Evolutionary conservation across 305 asterid genomes (phyloP).

Genomic region (Fraxinus paxiana): DNA sequence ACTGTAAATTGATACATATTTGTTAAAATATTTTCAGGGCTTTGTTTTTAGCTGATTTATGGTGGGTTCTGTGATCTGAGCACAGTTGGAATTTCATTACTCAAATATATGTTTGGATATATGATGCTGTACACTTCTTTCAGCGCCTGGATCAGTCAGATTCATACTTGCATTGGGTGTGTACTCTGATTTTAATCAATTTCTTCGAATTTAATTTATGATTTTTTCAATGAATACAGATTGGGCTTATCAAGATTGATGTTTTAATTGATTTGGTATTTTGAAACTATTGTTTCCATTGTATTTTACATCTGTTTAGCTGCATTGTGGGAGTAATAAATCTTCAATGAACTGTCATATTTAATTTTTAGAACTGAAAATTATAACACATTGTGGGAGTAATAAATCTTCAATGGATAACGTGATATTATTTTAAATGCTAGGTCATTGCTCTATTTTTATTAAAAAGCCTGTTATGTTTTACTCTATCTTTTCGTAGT

Average conservation of each 20-base stretch:
- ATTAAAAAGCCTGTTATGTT: neutral
- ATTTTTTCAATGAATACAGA: neutral
- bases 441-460: neutral
- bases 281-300: neutral
- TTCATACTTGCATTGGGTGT: conserved; percentile 50
- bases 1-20: neutral
- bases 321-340: neutral
- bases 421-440: neutral
- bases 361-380: neutral
- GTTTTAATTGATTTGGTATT: neutral
- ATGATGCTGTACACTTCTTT: conserved; percentile 38
- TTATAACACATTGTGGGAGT: neutral
- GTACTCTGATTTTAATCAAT: conserved; percentile 25
- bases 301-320: neutral
- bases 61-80: conserved; percentile 21
- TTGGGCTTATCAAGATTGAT: neutral
- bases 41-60: neutral
- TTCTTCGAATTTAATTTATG: neutral
- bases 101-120: conserved; percentile 25
- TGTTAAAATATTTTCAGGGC: neutral
- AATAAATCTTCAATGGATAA: neutral
- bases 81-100: conserved; percentile 10
- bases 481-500: neutral
- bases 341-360: neutral
- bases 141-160: conserved; percentile 36